A percentile compares a stretch with the other conserved stretches of the same genome.
phyloP scores from a whole-genome alignment of 192 early-diverging fungal species.

The Backusella mclennaniae region DNA sequence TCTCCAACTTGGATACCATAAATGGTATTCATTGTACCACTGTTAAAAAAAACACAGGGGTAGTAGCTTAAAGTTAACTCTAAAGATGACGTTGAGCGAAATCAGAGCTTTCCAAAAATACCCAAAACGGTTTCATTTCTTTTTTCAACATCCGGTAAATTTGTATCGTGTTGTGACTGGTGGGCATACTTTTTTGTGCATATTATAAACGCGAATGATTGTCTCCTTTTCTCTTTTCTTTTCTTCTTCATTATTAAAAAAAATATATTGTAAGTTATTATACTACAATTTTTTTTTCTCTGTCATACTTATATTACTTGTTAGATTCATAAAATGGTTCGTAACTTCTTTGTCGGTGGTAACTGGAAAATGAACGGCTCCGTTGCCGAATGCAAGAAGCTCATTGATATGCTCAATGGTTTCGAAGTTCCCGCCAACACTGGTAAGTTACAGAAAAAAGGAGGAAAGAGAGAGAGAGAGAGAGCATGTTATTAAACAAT shows the following conservation, averaged over 20 bases:
- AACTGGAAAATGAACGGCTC: slow-evolving; percentile 99
- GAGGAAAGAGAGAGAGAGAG: background rate
- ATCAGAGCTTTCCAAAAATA: background rate
- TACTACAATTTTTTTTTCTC: no score
- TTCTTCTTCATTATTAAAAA: background rate
- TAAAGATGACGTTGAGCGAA: slow-evolving; percentile 2
- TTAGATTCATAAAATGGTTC: slow-evolving; percentile 49
- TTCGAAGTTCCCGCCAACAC: slow-evolving; percentile 58
- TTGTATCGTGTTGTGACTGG: background rate
- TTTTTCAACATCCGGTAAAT: background rate
- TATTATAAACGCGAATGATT: background rate
- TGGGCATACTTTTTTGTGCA: background rate
- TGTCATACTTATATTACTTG: background rate
- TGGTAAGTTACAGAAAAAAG: slow-evolving; percentile 53
- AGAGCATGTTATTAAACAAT: background rate
- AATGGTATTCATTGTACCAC: background rate
- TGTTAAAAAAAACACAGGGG: background rate
- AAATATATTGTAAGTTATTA: background rate
- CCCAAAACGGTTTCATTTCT: background rate
- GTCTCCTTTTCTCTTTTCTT: background rate
- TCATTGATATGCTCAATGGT: slow-evolving; percentile 79
- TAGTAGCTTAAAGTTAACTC: background rate
- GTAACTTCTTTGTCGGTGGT: slow-evolving; percentile 86
- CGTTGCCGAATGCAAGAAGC: slow-evolving; percentile 65
- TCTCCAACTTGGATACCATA: background rate